Base-by-base conservation (phyloP, 257 asterid genomes). In the Solanum rostratum region DNA sequence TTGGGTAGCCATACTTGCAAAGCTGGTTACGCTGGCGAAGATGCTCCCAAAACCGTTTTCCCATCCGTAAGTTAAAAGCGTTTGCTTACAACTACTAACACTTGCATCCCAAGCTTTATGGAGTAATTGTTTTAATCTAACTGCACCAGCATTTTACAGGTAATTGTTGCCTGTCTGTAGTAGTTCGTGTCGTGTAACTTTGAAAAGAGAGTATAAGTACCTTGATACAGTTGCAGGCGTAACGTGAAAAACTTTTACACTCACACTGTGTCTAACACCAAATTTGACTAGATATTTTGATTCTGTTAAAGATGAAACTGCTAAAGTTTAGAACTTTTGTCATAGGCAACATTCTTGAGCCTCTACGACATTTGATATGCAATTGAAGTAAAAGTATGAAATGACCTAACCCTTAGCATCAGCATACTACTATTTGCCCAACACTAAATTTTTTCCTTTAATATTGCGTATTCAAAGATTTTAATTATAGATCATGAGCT, bases 11-110 rank as follows among this genome's bases (percentile, higher is more conserved):
- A 94, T 81, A 94, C 99, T 85, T 97, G 99, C 92, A 97, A 97
- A 90, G 98, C 98, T 87, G 99, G 99, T 81, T 97, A 95, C 82
- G 98, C 99, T 29, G 99, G 99, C 30, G 99, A 97, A 95, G 99
- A 97, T 93, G 97, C 98, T 81, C 99, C 99, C 4, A 95, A 97
- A 89, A 98, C 99, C 57, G 98, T 97, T 79, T 97, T 97, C 79
- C 99, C 99, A 27, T 97, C 99, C 15, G 99, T 95, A 84, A 89
- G 94, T 79, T 5, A 3, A 15, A n/a, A 70, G 20, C 43, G 3
- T 15, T 74, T 73, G 13, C 7, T 7, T 62, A 22, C 39, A 19
- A 50, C 52, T 65, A n/a, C 65, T 57, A 52, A 14, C 43, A 84
- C n/a, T 54, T 13, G 14, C 10, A 55, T 46, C 29, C 57, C 3